A percentile compares a stretch with the other conserved stretches of the same genome.
These are phyloP conservation scores for Phytophthora pistaciae DNA, from an alignment of 352 stramenopile genomes.

Conservation along the genomic window DNA sequence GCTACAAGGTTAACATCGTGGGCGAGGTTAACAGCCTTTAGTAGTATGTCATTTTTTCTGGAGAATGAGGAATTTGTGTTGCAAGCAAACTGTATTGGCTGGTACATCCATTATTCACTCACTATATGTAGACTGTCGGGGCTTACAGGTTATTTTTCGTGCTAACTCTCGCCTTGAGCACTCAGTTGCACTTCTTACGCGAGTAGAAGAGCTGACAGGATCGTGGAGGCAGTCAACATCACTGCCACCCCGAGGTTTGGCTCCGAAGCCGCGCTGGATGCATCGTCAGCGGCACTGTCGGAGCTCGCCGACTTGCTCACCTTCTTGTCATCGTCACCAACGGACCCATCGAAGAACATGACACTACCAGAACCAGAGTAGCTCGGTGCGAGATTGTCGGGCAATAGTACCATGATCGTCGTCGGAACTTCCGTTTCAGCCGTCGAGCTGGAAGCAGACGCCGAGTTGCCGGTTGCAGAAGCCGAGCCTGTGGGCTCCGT, in stretches of 20 bases:
- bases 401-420: conserved; percentile 70
- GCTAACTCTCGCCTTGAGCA: background rate
- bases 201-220: conserved; percentile 23
- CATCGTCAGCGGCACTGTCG: conserved; percentile 20
- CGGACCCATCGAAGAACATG: conserved; percentile 48
- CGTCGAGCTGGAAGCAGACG: conserved; percentile 25
- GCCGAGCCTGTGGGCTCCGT: conserved; percentile 22
- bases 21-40: conserved; percentile 82
- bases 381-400: conserved; percentile 53
- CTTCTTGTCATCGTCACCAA: conserved; percentile 27
- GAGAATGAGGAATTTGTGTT: background rate
- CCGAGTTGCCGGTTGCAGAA: conserved; percentile 14
- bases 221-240: conserved; percentile 25
- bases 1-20: conserved; percentile 85
- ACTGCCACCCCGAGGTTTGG: conserved; percentile 19
- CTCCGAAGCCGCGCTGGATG: conserved; percentile 18
- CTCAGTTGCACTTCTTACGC: conserved; percentile 19
- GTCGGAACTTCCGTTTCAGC: conserved; percentile 43
- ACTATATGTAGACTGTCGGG: background rate
- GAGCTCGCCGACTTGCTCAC: conserved; percentile 26
- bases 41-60: conserved; percentile 2
- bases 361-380: conserved; percentile 55
- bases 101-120: background rate
- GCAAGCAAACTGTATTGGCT: background rate
- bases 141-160: background rate